A percentile compares a stretch with the other conserved stretches of the same genome.
These are phyloP conservation scores for Ogataea siamensis DNA, from an alignment of 805 yeast species.

Conservation along the genomic window DNA sequence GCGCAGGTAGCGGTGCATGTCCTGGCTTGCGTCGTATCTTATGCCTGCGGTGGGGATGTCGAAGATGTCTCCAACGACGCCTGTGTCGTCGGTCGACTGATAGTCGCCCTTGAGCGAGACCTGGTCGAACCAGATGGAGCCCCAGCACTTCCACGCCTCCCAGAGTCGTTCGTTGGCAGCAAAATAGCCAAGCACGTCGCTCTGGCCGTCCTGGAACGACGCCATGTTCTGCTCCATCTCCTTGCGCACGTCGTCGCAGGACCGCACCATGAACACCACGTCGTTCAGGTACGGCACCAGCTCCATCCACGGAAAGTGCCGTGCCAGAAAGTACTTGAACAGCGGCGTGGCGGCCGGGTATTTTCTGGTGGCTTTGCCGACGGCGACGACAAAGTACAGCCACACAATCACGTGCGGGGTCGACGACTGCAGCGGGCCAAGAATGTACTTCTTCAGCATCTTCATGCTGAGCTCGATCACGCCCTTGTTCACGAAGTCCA, in stretches of 20 bases:
- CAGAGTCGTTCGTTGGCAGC: slow-evolving; percentile 61
- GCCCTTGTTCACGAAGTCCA: slow-evolving; percentile 57
- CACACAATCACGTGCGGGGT: slow-evolving; percentile 75
- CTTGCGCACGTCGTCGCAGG: slow-evolving; percentile 23
- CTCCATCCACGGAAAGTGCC: slow-evolving; percentile 67
- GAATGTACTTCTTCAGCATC: slow-evolving; percentile 61
- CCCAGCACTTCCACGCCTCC: slow-evolving; percentile 86
- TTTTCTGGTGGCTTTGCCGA: slow-evolving; percentile 52
- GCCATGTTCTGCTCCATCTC: slow-evolving; percentile 14
- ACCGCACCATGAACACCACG: slow-evolving; percentile 39
- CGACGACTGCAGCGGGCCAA: slow-evolving; percentile 69
- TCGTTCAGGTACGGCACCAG: slow-evolving; percentile 63
- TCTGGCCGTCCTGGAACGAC: slow-evolving; percentile 23
- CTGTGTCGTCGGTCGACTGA: slow-evolving; percentile 48
- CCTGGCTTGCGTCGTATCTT: slow-evolving; percentile 43
- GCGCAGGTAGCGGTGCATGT: slow-evolving; percentile 50
- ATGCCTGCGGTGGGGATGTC: slow-evolving; percentile 69
- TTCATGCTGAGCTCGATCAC: slow-evolving; percentile 67
- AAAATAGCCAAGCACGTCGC: slow-evolving; percentile 46
- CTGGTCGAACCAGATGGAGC: slow-evolving; percentile 74
- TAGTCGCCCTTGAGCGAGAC: slow-evolving; percentile 54
- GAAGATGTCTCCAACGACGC: slow-evolving; percentile 55
- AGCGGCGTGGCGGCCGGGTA: slow-evolving; percentile 46
- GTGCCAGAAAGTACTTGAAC: slow-evolving; percentile 50
- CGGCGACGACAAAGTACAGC: slow-evolving; percentile 67